Percentiles rank a stretch among this genome's conserved stretches.
phyloP scores from a whole-genome alignment of 768 basidiomycete species.

The Lanmaoa rubissima region DNA sequence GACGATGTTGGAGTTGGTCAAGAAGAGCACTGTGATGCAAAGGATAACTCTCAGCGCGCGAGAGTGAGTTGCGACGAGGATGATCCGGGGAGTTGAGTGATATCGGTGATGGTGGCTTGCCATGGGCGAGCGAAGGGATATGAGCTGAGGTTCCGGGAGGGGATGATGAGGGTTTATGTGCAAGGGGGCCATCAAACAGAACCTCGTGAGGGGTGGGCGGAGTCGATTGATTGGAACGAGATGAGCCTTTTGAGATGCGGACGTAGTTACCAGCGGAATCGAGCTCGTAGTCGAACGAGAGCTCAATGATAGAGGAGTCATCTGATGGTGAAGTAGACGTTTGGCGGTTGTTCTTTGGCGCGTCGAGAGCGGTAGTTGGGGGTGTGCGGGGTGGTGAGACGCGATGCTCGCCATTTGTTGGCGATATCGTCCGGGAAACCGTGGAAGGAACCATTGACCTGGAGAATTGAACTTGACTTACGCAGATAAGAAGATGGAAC shows the following conservation, averaged over 20 bases:
- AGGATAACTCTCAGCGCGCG: conserved; percentile 67
- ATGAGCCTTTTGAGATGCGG: conserved; percentile 44
- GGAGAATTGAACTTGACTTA: conserved; percentile 11
- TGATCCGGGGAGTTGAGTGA: conserved; percentile 39
- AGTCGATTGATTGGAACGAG: conserved; percentile 36
- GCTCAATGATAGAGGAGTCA: conserved; percentile 45
- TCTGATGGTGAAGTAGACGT: conserved; percentile 41
- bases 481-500: neutral
- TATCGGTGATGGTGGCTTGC: conserved; percentile 35
- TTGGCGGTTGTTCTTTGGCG: conserved; percentile 33
- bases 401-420: conserved; percentile 30
- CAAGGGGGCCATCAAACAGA: conserved; percentile 25
- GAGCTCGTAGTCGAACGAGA: conserved; percentile 47
- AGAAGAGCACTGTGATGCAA: conserved; percentile 35
- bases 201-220: conserved; percentile 43
- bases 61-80: conserved; percentile 48
- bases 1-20: conserved; percentile 31
- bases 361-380: conserved; percentile 27
- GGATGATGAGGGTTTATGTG: conserved; percentile 26
- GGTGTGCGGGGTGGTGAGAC: conserved; percentile 32
- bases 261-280: conserved; percentile 46
- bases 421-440: conserved; percentile 27
- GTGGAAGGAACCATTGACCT: conserved; percentile 23
- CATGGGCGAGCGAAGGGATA: conserved; percentile 17
- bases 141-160: conserved; percentile 22